These are phyloP conservation scores for Calonectria hongkongensis DNA, from an alignment of 2,329 filamentous ascomycete genomes.

Conservation along the genomic window DNA sequence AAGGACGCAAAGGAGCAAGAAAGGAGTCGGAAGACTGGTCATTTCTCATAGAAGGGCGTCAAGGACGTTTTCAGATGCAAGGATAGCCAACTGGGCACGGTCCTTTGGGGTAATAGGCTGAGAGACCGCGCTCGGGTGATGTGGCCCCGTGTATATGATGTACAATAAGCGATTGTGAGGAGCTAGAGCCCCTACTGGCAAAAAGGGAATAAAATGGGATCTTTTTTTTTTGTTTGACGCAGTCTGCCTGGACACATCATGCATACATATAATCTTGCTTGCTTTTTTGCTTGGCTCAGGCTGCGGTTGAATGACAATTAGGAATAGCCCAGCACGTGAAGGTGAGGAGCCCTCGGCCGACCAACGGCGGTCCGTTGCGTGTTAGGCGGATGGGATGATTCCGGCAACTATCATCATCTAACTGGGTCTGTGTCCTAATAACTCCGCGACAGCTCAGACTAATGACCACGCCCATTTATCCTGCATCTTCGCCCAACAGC, in stretches of 20 bases:
- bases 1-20: conserved; percentile 34
- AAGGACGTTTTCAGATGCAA: conserved; percentile 15
- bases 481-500: background rate
- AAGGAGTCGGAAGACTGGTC: conserved; percentile 5
- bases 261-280: background rate
- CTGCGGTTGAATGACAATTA: conserved; percentile 4
- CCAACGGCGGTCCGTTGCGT: conserved; percentile 18
- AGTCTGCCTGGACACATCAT: background rate
- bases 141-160: conserved; percentile 40
- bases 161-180: conserved; percentile 42
- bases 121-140: conserved; percentile 22
- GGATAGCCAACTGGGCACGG: conserved; percentile 16
- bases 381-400: conserved; percentile 18
- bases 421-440: conserved; percentile 10
- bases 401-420: background rate
- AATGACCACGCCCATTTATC: conserved; percentile 5
- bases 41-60: conserved; percentile 26
- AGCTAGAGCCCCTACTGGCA: conserved; percentile 32
- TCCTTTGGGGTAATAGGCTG: conserved; percentile 23
- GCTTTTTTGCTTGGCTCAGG: conserved; percentile 4
- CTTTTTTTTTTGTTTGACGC: conserved; percentile 20
- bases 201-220: conserved; percentile 39
- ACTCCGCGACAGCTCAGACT: background rate
- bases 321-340: conserved; percentile 36
- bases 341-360: conserved; percentile 31